These are phyloP conservation scores for Penicillium paneum DNA, from an alignment of 2,329 filamentous ascomycete genomes.

Conservation along the genomic window DNA sequence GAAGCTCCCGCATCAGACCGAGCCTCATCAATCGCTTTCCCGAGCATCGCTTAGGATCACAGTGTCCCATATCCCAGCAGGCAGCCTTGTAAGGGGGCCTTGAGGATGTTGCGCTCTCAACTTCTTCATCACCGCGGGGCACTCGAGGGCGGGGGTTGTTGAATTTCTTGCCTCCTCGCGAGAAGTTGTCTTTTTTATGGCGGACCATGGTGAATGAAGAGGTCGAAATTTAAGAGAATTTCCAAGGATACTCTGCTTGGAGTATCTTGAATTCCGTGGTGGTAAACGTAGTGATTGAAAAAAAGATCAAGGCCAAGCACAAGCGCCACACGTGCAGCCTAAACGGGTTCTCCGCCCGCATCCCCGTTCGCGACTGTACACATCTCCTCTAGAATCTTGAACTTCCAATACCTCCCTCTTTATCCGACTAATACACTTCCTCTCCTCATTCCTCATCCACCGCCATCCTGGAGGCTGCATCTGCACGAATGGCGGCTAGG, in stretches of 20 bases:
- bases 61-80: conserved; percentile 97
- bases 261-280: background rate
- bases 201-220: conserved; percentile 66
- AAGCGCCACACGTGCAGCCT: conserved; percentile 30
- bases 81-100: conserved; percentile 75
- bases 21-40: conserved; percentile 91
- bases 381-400: conserved; percentile 13
- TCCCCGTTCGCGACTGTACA: conserved; percentile 16
- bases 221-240: background rate
- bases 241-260: background rate
- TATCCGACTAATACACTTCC: conserved; percentile 5
- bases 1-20: conserved; percentile 88
- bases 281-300: conserved; percentile 2
- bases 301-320: conserved; percentile 15
- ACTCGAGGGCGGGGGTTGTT: conserved; percentile 56
- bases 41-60: conserved; percentile 93
- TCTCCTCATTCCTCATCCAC: conserved; percentile 11
- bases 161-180: conserved; percentile 69
- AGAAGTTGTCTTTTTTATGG: conserved; percentile 86
- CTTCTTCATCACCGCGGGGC: conserved; percentile 45
- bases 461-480: conserved; percentile 80
- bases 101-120: conserved; percentile 31
- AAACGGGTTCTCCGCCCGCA: conserved; percentile 21
- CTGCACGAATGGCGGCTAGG: conserved; percentile 89
- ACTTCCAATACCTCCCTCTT: conserved; percentile 3